These are phyloP conservation scores for Guillardia theta DNA, from an alignment of 78 protist species.

Conservation along the genomic window DNA sequence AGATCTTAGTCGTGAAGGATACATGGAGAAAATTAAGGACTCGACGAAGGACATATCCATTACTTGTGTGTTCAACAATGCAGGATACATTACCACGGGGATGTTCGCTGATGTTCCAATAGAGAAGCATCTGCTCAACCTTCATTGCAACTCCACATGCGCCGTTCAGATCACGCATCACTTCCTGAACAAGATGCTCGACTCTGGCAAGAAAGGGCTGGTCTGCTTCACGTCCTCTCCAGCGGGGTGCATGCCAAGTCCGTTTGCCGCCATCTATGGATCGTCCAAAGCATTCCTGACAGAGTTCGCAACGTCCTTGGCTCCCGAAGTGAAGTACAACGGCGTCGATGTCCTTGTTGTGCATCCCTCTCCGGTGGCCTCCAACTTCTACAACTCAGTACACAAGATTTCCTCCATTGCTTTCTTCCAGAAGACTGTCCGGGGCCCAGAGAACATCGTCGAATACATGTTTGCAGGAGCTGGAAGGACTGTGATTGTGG, in stretches of 20 bases:
- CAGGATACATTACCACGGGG: not conserved
- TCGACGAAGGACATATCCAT: not conserved
- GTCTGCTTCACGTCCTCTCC: not conserved
- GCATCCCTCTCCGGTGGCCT: not conserved
- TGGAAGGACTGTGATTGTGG: not conserved
- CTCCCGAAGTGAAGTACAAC: not conserved
- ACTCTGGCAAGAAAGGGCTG: not conserved
- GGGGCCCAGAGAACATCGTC: not conserved
- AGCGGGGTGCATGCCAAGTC: not conserved
- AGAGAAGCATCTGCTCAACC: not conserved
- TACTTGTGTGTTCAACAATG: not conserved
- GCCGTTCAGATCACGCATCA: not conserved
- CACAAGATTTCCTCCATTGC: not conserved
- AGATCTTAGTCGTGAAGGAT: not conserved
- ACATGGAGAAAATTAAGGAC: not conserved
- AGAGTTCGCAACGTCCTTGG: not conserved
- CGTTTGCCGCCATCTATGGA: not conserved
- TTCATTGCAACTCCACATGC: not conserved
- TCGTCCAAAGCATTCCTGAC: not conserved
- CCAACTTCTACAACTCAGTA: not conserved
- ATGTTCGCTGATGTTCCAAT: not conserved
- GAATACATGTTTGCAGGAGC: not conserved
- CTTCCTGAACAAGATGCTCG: slow-evolving; percentile 2
- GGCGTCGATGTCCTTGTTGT: not conserved
- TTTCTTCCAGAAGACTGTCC: not conserved